phyloP scores from a whole-genome alignment of 2,329 filamentous ascomycete species.

The Talaromyces amestolkiae region DNA sequence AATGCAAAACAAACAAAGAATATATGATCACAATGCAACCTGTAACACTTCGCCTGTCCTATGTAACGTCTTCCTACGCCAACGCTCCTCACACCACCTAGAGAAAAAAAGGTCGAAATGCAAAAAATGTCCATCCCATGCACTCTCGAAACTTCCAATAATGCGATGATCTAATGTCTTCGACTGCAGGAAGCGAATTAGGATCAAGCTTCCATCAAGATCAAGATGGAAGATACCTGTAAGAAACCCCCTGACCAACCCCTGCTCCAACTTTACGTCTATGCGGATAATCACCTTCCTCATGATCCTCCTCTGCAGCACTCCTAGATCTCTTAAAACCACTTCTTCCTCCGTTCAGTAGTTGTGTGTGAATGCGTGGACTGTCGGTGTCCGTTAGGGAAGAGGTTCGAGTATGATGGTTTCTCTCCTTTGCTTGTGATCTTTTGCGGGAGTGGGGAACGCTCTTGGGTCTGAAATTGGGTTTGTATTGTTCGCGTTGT shows the following conservation, averaged over 20 bases:
- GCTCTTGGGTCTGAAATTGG: neutral
- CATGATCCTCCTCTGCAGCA: conserved; percentile 9
- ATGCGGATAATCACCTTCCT: neutral
- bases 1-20: neutral
- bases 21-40: neutral
- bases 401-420: conserved; percentile 5
- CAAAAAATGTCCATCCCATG: neutral
- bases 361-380: neutral
- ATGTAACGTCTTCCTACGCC: neutral
- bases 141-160: neutral
- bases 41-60: neutral
- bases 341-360: neutral
- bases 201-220: neutral
- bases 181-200: neutral
- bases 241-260: conserved; percentile 1
- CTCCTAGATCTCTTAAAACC: conserved; percentile 14
- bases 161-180: neutral
- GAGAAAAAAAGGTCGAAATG: neutral
- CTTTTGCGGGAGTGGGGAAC: neutral
- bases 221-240: conserved; percentile 9
- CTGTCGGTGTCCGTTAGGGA: conserved; percentile 13
- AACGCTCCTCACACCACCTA: neutral
- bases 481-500: neutral
- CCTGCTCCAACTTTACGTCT: conserved; percentile 3
- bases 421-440: neutral